phyloP scores from a whole-genome alignment of 768 basidiomycete species.

The Boletellus emodensis region DNA sequence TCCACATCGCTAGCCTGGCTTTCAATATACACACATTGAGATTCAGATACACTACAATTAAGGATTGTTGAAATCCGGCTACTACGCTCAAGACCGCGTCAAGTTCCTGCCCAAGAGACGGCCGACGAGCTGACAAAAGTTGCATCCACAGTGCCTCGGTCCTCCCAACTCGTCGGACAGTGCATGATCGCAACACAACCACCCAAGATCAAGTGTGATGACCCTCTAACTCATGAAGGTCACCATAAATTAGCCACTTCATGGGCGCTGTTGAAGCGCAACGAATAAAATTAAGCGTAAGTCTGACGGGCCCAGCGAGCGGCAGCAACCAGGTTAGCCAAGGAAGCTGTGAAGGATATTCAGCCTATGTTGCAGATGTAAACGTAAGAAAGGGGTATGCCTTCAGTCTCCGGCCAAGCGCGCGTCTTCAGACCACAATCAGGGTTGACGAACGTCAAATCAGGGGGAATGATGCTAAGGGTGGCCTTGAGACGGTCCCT shows the following conservation, averaged over 20 bases:
- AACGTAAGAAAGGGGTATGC: constrained; percentile 27
- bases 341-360: constrained; percentile 47
- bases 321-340: constrained; percentile 82
- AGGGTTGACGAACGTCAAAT: constrained; percentile 90
- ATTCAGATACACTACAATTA: constrained; percentile 27
- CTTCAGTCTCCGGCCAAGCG: constrained; percentile 97
- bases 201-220: constrained; percentile 51
- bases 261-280: constrained; percentile 92
- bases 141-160: constrained; percentile 14
- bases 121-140: constrained; percentile 23
- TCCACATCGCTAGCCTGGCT: background rate
- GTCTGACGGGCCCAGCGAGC: constrained; percentile 89
- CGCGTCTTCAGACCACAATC: constrained; percentile 99
- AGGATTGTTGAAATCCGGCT: constrained; percentile 83
- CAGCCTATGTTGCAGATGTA: constrained; percentile 2
- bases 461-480: constrained; percentile 74
- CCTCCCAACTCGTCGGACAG: constrained; percentile 21
- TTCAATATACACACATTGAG: constrained; percentile 4
- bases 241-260: constrained; percentile 58
- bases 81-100: constrained; percentile 39
- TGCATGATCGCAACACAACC: constrained; percentile 40
- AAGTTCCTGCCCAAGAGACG: constrained; percentile 27
- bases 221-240: constrained; percentile 23
- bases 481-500: constrained; percentile 85
- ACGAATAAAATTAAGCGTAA: constrained; percentile 52